Base-by-base conservation (phyloP, 345 rosid species). In the Boechera retrofracta region DNA sequence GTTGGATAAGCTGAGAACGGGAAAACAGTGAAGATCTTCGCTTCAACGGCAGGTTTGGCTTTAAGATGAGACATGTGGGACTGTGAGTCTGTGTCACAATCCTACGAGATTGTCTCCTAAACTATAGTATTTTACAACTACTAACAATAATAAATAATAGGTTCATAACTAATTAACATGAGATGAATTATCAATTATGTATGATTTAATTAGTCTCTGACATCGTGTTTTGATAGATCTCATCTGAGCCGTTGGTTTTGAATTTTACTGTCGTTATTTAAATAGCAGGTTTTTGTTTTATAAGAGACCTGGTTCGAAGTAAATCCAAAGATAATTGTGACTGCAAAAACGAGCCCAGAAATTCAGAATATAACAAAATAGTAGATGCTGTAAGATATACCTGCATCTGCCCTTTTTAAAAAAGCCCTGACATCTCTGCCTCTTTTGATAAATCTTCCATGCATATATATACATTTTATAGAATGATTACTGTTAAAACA, bases 181-280 rank as follows among this genome's bases (percentile, higher is more conserved):
- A 35, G 62, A 21, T 60, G 73, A 52, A 15, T 29, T 42, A 44
- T 13, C 6, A 44, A 44, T 44, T 70, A 45, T 47, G 44, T 47
- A 18, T 36, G 53, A 21, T 70, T 62, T 31, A 42, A 26, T 54
- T 45, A 56, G 47, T 47, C 10, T 77, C 72, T 77, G 73, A 66
- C 68, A 65, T 66, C 16, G 26, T 39, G 45, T 28, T 33, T 32
- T n/a, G 69, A 66, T 33, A 59, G 72, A 77, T 71, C 26, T 47
- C 55, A 87, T 89, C 85, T 24, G 2, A 64, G 84, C 88, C 92
- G 67, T 76, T 71, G 68, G 62, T 82, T 85, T 81, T 74, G 82
- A 87, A 77, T 21, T 54, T 44, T 64, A 67, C 10, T 53, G 91
- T 86, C 83, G 13, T 76, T 45, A 24, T 77, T 21, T 45, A 57